Evolutionary conservation across 495 filamentous ascomycete species (phyloP).

Genomic region (Podospora fimiseda): DNA sequence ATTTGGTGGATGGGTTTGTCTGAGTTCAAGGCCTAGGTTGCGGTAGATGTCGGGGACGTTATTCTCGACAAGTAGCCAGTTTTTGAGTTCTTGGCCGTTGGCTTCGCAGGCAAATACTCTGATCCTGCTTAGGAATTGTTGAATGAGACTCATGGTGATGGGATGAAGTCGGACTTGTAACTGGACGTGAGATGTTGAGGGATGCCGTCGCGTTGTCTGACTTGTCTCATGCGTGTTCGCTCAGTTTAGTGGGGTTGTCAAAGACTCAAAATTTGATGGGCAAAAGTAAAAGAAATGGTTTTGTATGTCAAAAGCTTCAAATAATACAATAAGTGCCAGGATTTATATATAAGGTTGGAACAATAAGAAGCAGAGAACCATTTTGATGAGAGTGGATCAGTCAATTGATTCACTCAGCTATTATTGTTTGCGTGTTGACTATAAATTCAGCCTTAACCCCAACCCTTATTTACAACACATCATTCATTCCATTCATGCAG

Average conservation of each 20-base stretch:
- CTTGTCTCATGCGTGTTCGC: too few species aligned
- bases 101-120: slow-evolving; percentile 33
- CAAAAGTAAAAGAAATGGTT: too few species aligned
- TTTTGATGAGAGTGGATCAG: too few species aligned
- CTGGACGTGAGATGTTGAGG: neutral
- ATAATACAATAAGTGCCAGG: too few species aligned
- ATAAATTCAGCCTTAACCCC: neutral
- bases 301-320: too few species aligned
- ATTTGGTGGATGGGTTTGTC: slow-evolving; percentile 46
- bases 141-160: slow-evolving; percentile 30
- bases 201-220: too few species aligned
- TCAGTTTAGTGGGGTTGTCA: too few species aligned
- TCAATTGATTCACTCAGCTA: too few species aligned
- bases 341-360: too few species aligned
- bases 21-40: slow-evolving; percentile 60
- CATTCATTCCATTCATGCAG: neutral
- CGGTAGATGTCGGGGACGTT: slow-evolving; percentile 54
- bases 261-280: too few species aligned
- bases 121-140: slow-evolving; percentile 36
- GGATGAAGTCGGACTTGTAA: neutral
- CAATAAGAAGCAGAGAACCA: too few species aligned
- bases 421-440: too few species aligned
- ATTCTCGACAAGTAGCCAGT: slow-evolving; percentile 41
- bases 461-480: slow-evolving; percentile 5
- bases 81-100: slow-evolving; percentile 36